Evolutionary conservation across 2,329 filamentous ascomycete genomes (phyloP), one percentile per base, ranked within the genome.

Genomic region (Sporothrix sp.): DNA sequence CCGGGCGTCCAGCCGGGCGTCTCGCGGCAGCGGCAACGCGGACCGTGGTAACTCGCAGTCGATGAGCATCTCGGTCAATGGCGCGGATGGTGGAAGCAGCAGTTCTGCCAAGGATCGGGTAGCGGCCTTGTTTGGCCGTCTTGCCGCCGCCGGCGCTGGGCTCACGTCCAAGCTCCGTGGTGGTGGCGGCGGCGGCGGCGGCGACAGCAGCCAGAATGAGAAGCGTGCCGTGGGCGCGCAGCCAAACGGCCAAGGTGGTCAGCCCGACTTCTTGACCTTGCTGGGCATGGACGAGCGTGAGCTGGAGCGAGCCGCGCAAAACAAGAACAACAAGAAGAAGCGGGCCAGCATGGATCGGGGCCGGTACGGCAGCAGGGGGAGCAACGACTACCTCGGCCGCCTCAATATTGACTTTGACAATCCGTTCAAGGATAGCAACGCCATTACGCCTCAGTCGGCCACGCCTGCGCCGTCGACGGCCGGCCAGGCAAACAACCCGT

Each of bases 21-120:
- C 16, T 11, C 39, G 30, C 39, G 39, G 42, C n/a, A 25, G 23
- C 56, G 61, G 40, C 63, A 71, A 77, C 51, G 66, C 77, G 55
- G 70, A 78, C 60, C 66, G 73, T 43, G 72, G 74, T 7, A 75
- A 73, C 56, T 76, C 76, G 8, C 76, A 78, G 56, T 76, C 74
- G 54, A 64, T 69, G 52, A 65, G 68, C 21, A 50, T n/a, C n/a
- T n/a, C 61, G 2, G 52, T 57, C 47, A 53, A 32, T 14, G 21
- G 7, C 28, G 14, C 14, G 13, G 20, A 27, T 10, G 30, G 8
- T 20, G 14, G 20, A 13, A 21, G 11, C 60, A 60, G 25, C 69
- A 47, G 33, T 14, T 58, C 52, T 9, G 50, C 59, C 7, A 70
- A 67, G 53, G 69, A 69, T 35, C 65, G 68, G 7, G 61, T 72